A percentile compares a stretch with the other conserved stretches of the same genome.
These are phyloP conservation scores for Yarrowia divulgata DNA, from an alignment of 805 yeast species.

Conservation along the genomic window DNA sequence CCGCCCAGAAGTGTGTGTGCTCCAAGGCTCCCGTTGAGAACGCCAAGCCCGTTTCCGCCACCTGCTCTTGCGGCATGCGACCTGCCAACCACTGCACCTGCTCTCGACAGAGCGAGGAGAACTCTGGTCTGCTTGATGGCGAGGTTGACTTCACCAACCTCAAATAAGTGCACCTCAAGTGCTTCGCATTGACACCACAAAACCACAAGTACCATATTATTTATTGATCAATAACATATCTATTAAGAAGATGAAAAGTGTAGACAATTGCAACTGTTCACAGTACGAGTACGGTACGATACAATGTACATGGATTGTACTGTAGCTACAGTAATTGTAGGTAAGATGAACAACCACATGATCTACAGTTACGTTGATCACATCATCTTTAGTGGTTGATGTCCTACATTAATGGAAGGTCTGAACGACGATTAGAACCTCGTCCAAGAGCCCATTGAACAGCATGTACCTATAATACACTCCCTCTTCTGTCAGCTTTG, in stretches of 20 bases:
- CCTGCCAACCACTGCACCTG: conserved; percentile 62
- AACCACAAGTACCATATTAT: neutral
- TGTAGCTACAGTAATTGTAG: too few relatives aligned
- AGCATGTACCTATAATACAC: too few relatives aligned
- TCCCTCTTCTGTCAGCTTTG: neutral
- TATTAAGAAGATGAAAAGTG: neutral
- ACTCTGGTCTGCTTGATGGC: conserved; percentile 58
- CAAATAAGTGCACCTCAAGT: conserved; percentile 42
- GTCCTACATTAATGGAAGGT: too few relatives aligned
- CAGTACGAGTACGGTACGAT: too few relatives aligned
- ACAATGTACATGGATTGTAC: too few relatives aligned
- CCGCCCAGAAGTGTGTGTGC: conserved; percentile 67
- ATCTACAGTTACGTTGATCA: too few relatives aligned
- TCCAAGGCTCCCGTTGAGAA: conserved; percentile 61
- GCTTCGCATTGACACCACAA: conserved; percentile 5
- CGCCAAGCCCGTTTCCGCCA: conserved; percentile 53
- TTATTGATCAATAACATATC: conserved; percentile 10
- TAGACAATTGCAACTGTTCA: neutral
- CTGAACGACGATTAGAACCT: too few relatives aligned
- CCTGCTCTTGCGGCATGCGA: conserved; percentile 70
- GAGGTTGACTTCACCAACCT: conserved; percentile 64
- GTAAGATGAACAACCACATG: too few relatives aligned
- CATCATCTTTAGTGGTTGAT: too few relatives aligned
- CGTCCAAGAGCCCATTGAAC: too few relatives aligned
- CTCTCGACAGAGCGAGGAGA: conserved; percentile 54